phyloP scores from a whole-genome alignment of 1,284 basidiomycete genomes.

The Erythrobasidium hasegawianum region DNA sequence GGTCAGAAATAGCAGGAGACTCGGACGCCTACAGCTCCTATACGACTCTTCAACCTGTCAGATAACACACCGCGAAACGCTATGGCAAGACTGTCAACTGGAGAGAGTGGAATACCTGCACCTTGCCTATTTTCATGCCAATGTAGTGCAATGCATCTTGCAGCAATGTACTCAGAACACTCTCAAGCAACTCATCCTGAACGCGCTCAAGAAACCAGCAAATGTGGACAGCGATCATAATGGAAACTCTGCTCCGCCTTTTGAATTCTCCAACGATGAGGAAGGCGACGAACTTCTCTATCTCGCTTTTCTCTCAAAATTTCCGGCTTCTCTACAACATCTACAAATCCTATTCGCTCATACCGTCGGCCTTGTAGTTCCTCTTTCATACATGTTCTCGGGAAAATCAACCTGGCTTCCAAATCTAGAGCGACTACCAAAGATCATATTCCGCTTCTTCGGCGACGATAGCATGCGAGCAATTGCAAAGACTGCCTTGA shows the following conservation, averaged over 20 bases:
- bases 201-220: not conserved
- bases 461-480: not conserved
- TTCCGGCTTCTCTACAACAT: not conserved
- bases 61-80: not conserved
- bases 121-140: not conserved
- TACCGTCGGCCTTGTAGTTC: not conserved
- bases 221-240: not conserved
- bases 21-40: slow-evolving; percentile 2
- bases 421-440: not conserved
- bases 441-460: not conserved
- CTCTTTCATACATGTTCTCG: not conserved
- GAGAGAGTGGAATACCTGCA: slow-evolving; percentile 9
- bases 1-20: not conserved
- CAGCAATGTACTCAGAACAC: not conserved
- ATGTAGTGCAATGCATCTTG: not conserved
- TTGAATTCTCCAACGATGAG: not conserved
- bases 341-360: not conserved
- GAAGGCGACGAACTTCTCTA: not conserved
- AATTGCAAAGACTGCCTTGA: not conserved
- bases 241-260: not conserved
- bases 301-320: not conserved
- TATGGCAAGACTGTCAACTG: no score
- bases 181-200: not conserved
- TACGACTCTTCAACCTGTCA: slow-evolving; percentile 5
- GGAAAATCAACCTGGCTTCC: not conserved